Base-by-base conservation (phyloP, 2,329 filamentous ascomycete genomes). In the Trichoderma asperellum region DNA sequence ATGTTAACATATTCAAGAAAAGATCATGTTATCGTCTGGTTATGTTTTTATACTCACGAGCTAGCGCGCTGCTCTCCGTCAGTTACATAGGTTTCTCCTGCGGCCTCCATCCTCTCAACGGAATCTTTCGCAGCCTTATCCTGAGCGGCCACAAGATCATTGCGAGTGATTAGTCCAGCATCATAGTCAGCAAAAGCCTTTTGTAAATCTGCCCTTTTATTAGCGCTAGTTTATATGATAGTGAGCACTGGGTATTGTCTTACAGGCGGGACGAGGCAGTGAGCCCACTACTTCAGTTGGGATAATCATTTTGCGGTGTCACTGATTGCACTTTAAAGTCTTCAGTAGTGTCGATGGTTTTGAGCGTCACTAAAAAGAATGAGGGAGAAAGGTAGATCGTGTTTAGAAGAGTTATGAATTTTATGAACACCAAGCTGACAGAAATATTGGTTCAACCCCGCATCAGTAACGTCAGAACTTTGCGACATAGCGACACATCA, bases 11-110 rank as follows among this genome's bases (percentile, higher is more conserved):
- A 11, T 32, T 4, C 12, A 10, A 1, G 6, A 32, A 49, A 11
- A 61, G 3, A 43, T 24, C 5, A 55, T 4, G 49, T 18, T 11
- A 14, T 14, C 16, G 4, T 3, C 16, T 10, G 6, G n/a, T n/a
- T 11, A 11, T 52, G 8, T 49, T 32, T 29, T 11, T n/a, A 3
- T n/a, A 62, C 66, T 56, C 29, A 68, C 66, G 66, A 68, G 21
- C 70, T 71, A 3, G 43, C 47, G n/a, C 68, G 53, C 56, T 71
- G 70, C 55, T 71, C 70, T 37, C 70, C 70, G 8, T 70, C 70
- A 2, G 70, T 71, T 32, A 71, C 68, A 21, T 58, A 58, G 4
- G 34, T 52, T 29, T 71, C 58, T 12, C 68, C 70, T 12, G 70
- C 66, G 0, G 32, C 64, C 16, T 70, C 63, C 68, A 71, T 59